Evolutionary conservation across 1,284 basidiomycete genomes (phyloP), one percentile per base, ranked within the genome.

Genomic region (Puccinia triticina): DNA sequence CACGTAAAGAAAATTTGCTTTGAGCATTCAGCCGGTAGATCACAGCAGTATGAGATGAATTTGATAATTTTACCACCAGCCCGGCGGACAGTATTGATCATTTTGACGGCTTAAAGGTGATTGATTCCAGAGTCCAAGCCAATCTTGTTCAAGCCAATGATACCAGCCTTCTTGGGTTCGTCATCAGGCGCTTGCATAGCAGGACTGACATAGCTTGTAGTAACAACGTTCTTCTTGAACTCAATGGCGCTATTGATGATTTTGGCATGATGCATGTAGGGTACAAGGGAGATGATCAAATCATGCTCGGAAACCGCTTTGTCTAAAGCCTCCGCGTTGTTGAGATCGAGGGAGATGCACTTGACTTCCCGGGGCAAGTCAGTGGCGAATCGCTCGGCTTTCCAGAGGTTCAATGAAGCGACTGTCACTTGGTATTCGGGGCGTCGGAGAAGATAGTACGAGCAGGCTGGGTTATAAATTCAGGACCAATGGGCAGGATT

Each of bases 1-100:
- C 97, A 71, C 95, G 93, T 43, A 95, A 99, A 53, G 95, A 97
- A 90, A 99, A 98, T 88, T 98, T 98, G 92, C 98, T 92, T 92
- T 21, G 94, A 92, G 85, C 92, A 92, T 86, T 94, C 88, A 1
- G 95, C 94, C 81, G 95, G 95, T 59, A 98, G 92, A 83, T 96
- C 97, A 88, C 96, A 95, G 86, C 97, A 99, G 91, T 95, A 98
- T 0, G 94, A 96, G 84, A 93, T 89, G 91, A 99, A 99, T 86
- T 93, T 90, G 83, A 87, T 82, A 73, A 93, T 92, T 91, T 97
- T 97, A 83, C 96, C 97, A 73, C 96, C 96, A 86, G 93, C 93
- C 79, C 90, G 92, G 88, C 99, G 95, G 21, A 98, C 93, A 87
- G 98, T 95, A 84, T 92, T 91, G 85, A 99, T 96, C 67, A 93